Evolutionary conservation across 257 asterid species (phyloP).

Genomic region (Petunia axillaris): DNA sequence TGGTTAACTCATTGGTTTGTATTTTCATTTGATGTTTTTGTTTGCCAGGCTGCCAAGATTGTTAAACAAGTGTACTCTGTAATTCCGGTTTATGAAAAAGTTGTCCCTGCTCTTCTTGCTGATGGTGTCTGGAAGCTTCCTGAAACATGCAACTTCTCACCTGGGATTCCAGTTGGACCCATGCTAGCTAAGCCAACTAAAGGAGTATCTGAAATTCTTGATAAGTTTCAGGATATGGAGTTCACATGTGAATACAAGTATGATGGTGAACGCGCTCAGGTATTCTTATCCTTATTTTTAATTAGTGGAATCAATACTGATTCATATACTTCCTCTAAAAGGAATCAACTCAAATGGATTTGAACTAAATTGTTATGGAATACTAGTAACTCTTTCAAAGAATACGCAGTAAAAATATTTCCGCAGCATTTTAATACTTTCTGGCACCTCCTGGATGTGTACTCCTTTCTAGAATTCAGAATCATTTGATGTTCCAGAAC

Average conservation of each 20-base stretch:
- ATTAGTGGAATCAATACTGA: neutral
- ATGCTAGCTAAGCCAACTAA: slow-evolving; percentile 98
- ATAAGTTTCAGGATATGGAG: slow-evolving; percentile 86
- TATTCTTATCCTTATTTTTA: slow-evolving; percentile 31
- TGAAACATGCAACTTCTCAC: slow-evolving; percentile 76
- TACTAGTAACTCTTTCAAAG: neutral
- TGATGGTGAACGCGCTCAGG: slow-evolving; percentile 99
- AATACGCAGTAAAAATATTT: neutral
- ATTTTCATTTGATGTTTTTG: slow-evolving; percentile 30
- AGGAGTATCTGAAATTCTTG: slow-evolving; percentile 93
- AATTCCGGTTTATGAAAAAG: slow-evolving; percentile 82
- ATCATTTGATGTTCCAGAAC: neutral
- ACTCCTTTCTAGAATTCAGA: neutral
- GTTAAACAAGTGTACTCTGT: slow-evolving; percentile 92
- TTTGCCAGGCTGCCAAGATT: slow-evolving; percentile 80
- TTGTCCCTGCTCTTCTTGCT: slow-evolving; percentile 83
- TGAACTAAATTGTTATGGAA: neutral
- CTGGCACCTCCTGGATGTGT: neutral
- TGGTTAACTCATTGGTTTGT: neutral
- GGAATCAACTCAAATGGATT: neutral
- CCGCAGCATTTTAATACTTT: neutral
- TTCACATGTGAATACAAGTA: slow-evolving; percentile 98
- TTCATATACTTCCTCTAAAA: slow-evolving; percentile 4
- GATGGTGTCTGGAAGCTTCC: slow-evolving; percentile 93
- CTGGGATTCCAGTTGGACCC: slow-evolving; percentile 95